phyloP scores from a whole-genome alignment of 345 rosid genomes.

The Lumnitzera littorea region DNA sequence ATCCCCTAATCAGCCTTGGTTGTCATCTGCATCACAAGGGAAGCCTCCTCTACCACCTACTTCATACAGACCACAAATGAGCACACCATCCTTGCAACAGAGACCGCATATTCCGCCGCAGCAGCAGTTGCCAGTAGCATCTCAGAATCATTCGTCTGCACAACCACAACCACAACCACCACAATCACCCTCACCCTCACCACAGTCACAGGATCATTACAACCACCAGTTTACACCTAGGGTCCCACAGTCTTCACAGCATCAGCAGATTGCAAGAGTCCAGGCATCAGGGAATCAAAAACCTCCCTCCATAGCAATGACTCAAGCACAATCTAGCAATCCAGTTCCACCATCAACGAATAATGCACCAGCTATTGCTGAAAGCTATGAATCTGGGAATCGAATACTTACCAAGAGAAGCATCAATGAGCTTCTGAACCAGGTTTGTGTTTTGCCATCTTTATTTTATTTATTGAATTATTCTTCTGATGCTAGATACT shows the following conservation, averaged over 20 bases:
- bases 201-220: slow-evolving; percentile 46
- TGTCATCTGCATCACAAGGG: slow-evolving; percentile 69
- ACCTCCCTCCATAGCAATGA: slow-evolving; percentile 37
- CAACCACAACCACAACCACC: slow-evolving; percentile 55
- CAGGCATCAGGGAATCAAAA: slow-evolving; percentile 40
- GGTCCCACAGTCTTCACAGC: slow-evolving; percentile 44
- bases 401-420: slow-evolving; percentile 82
- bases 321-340: slow-evolving; percentile 39
- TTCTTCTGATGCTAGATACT: background rate
- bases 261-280: slow-evolving; percentile 44
- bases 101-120: slow-evolving; percentile 65
- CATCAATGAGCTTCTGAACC: slow-evolving; percentile 75
- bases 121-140: slow-evolving; percentile 32
- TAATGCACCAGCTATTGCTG: slow-evolving; percentile 36
- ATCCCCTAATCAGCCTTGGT: slow-evolving; percentile 71
- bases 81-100: slow-evolving; percentile 61
- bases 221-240: slow-evolving; percentile 54
- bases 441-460: slow-evolving; percentile 34
- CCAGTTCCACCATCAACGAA: slow-evolving; percentile 33
- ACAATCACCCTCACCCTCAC: slow-evolving; percentile 33
- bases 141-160: slow-evolving; percentile 45
- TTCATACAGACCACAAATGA: slow-evolving; percentile 59
- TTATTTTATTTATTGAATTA: background rate
- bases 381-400: slow-evolving; percentile 48
- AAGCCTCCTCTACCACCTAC: slow-evolving; percentile 80